Conservation (phyloP, 2,329 filamentous ascomycete genomes). For the Neofusicoccum laricinum region DNA sequence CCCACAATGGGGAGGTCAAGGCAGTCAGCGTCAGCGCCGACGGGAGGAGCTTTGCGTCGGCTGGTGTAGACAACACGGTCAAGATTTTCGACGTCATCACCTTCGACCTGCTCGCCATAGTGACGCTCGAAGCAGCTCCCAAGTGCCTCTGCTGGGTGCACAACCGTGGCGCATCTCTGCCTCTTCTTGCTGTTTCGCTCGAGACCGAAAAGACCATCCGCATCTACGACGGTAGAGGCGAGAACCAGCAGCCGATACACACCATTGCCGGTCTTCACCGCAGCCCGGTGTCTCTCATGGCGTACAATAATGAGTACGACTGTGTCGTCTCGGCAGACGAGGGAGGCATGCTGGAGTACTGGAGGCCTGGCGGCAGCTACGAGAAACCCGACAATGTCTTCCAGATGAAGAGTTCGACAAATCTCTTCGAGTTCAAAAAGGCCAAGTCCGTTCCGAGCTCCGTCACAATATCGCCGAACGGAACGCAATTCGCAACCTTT, state of each 20-base stretch:
- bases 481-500: constrained; percentile 80
- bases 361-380: constrained; percentile 75
- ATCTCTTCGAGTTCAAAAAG: constrained; percentile 96
- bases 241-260: constrained; percentile 72
- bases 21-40: constrained; percentile 84
- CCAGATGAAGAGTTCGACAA: constrained; percentile 88
- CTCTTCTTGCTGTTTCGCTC: constrained; percentile 79
- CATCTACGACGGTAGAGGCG: constrained; percentile 87
- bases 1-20: constrained; percentile 80
- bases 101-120: constrained; percentile 64
- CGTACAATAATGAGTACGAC: constrained; percentile 83
- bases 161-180: constrained; percentile 79
- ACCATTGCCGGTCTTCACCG: constrained; percentile 77
- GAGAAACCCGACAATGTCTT: constrained; percentile 93
- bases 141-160: constrained; percentile 91
- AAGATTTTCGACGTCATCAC: constrained; percentile 79
- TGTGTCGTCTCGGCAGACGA: constrained; percentile 90
- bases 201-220: constrained; percentile 69
- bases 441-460: constrained; percentile 78
- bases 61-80: constrained; percentile 72
- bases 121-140: constrained; percentile 72
- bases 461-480: constrained; percentile 80
- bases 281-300: constrained; percentile 76
- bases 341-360: constrained; percentile 94
- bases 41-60: constrained; percentile 89